Evolutionary conservation across 805 yeast species (phyloP), one percentile per base, ranked within the genome.

Genomic region (Scheffersomyces lignosus): DNA sequence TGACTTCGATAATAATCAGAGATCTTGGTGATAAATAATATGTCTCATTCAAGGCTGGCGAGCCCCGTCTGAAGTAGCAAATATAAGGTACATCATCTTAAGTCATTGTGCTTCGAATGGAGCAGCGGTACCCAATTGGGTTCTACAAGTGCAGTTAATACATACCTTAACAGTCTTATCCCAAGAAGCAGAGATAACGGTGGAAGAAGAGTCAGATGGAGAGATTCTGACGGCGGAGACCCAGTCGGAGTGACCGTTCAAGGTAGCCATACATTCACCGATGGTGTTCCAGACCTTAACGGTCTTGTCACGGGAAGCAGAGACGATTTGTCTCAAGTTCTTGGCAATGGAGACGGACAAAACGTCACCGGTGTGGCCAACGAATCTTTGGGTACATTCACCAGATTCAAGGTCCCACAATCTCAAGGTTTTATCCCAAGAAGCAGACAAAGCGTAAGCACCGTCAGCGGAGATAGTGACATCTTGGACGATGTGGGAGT

Each of bases 381-480:
- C 96, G 69, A 91, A 93, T 78, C 96, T 90, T 70, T 81, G 81
- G 71, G 89, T 78, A 66, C 89, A 82, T 73, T 81, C 87, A 79
- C 98, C 99, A 60, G 90, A 79, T 70, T 82, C 83, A 62, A 93
- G 80, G 72, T 88, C 89, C 99, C 99, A 93, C 67, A 93, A 83
- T 81, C 98, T 91, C 71, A 95, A 80, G 66, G 99, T 90, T 80
- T 86, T 88, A 75, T 93, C 99, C 99, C 99, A 93, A 62, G 99
- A 93, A 64, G 95, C 96, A 51, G 99, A 93, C 71, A 93, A 78
- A 65, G 97, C 98, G 80, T 81, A 91, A 65, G 83, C 81, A 72
- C 98, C 98, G 70, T 93, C 99, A 67, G 95, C 89, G 52, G 98
- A 87, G 76, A 93, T 85, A 69, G 93, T 87, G 70, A 89, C 91